A percentile compares a stretch with the other conserved stretches of the same genome.
phyloP scores from a whole-genome alignment of 2,329 filamentous ascomycete genomes.

The Elsinoe perseae region DNA sequence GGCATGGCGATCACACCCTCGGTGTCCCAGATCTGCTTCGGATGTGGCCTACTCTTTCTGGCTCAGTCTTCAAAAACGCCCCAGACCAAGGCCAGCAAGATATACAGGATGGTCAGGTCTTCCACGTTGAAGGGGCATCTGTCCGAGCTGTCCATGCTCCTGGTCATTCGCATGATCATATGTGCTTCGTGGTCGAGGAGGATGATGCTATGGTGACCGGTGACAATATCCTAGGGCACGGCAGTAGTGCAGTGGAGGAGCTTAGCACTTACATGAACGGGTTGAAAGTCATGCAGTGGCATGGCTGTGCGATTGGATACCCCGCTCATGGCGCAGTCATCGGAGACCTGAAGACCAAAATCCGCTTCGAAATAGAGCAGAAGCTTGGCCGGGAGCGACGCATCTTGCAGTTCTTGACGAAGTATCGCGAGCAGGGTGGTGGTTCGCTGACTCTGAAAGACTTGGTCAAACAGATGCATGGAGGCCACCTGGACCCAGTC shows the following conservation, averaged over 20 bases:
- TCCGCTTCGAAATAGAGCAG: slow-evolving; percentile 31
- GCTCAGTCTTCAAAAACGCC: slow-evolving; percentile 33
- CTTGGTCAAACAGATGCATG: not conserved
- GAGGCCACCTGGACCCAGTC: not conserved
- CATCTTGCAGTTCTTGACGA: slow-evolving; percentile 25
- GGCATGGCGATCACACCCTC: slow-evolving; percentile 40
- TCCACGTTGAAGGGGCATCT: slow-evolving; percentile 35
- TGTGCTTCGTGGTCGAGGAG: slow-evolving; percentile 32
- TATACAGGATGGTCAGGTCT: slow-evolving; percentile 34
- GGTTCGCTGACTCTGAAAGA: not conserved
- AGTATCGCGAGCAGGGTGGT: not conserved
- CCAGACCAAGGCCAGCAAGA: slow-evolving; percentile 24
- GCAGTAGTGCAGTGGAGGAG: slow-evolving; percentile 35
- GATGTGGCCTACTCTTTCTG: slow-evolving; percentile 25
- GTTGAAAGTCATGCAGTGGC: slow-evolving; percentile 30
- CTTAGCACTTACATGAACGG: slow-evolving; percentile 33
- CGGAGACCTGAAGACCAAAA: slow-evolving; percentile 33
- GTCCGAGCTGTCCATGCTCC: slow-evolving; percentile 31
- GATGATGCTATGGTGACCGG: slow-evolving; percentile 35
- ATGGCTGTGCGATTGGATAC: slow-evolving; percentile 36
- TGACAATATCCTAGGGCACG: slow-evolving; percentile 34
- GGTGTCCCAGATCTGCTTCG: slow-evolving; percentile 35
- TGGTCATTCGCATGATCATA: slow-evolving; percentile 31
- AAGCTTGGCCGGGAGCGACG: slow-evolving; percentile 37
- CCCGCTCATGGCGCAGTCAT: slow-evolving; percentile 41